Conservation (phyloP, 2,329 filamentous ascomycete genomes). For the Penicillium digitatum region DNA sequence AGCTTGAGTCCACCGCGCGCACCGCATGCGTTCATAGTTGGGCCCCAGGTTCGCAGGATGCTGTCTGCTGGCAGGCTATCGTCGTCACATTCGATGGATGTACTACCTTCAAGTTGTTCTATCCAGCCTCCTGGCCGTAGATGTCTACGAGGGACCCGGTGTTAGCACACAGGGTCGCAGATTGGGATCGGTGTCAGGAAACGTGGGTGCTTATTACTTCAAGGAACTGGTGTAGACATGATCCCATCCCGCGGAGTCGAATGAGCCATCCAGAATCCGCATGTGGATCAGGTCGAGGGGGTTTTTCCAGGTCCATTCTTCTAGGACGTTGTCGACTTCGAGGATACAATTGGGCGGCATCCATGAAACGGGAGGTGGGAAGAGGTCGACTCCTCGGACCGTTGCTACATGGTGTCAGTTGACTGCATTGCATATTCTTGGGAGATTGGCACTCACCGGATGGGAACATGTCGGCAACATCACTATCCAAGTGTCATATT, state of each 20-base stretch:
- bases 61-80: background rate
- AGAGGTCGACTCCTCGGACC: conserved; percentile 4
- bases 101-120: background rate
- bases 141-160: background rate
- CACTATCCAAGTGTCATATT: background rate
- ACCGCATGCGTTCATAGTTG: background rate
- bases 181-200: background rate
- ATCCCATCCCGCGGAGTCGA: background rate
- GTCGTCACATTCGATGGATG: background rate
- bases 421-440: background rate
- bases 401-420: background rate
- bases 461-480: conserved; percentile 6
- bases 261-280: background rate
- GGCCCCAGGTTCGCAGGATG: background rate
- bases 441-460: background rate
- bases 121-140: conserved; percentile 5
- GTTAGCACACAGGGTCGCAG: background rate
- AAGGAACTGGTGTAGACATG: background rate
- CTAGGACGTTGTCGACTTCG: conserved; percentile 1
- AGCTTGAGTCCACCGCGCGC: background rate
- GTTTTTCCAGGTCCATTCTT: conserved; percentile 2
- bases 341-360: conserved; percentile 4
- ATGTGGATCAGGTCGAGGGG: conserved; percentile 2
- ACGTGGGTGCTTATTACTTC: background rate
- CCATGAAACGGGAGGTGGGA: conserved; percentile 2